Evolutionary conservation across 1,284 basidiomycete genomes (phyloP), one percentile per base, ranked within the genome.

Genomic region (Porogramme epimiltina): DNA sequence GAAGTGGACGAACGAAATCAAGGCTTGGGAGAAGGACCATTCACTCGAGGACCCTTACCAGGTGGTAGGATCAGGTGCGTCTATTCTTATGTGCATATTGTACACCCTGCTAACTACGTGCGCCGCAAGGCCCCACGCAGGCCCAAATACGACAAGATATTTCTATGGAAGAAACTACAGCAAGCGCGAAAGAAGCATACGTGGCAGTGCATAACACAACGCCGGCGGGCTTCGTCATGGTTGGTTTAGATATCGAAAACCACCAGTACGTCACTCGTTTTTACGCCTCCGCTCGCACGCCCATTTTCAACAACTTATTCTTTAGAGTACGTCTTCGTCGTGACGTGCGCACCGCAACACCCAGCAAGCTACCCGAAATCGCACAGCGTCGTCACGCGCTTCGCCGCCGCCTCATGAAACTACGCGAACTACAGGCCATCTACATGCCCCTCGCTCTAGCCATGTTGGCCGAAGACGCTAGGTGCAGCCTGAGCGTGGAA

Each of bases 191-290:
- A 3, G 42, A 34, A 9, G 50, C 41, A 2, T 31, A 18, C n/a
- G 15, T 36, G 5, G 40, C 45, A 8, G 31, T 47, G 13, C 53
- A 55, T 25, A 34, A 49, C 2, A 40, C 52, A 3, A 49, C 43
- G 11, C 23, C 37, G 13, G 25, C 47, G 2, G 45, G 47, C 2
- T 53, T 59, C 31, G 24, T 59, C 6, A 38, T 26, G 13, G 45
- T 55, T 34, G 51, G 54, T 15, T 33, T 59, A 2, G 57, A 59
- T 2, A 23, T 59, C 9, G 57, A 59, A 38, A 42, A 51, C 5
- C 26, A 31, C 18, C 54, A 59, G 57, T 56, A 34, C 15, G 54
- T 59, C 22, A 15, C 19, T 13, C 16, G 23, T 38, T 4, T 24
- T 16, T 24, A 22, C 6, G 4, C 20, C 4, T 13, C 4, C 20